These are phyloP conservation scores for Kokia cookei DNA, from an alignment of 441 rosid genomes.

Conservation along the genomic window DNA sequence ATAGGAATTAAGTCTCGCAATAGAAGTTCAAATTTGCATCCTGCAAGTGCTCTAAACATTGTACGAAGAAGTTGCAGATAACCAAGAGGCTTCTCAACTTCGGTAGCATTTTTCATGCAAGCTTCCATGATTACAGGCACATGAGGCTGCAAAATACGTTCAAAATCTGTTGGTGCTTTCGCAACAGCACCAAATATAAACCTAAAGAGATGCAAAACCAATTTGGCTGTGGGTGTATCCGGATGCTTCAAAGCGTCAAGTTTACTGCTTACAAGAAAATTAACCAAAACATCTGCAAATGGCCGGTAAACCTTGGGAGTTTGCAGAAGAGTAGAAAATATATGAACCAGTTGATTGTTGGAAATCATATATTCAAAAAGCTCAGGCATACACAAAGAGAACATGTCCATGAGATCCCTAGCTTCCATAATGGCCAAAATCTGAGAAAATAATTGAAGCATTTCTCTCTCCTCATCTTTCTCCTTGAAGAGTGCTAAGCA, in stretches of 20 bases:
- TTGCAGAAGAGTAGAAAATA: slow-evolving; percentile 82
- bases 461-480: slow-evolving; percentile 95
- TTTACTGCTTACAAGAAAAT: slow-evolving; percentile 81
- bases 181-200: slow-evolving; percentile 86
- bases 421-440: slow-evolving; percentile 95
- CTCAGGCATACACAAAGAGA: slow-evolving; percentile 93
- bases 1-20: slow-evolving; percentile 80
- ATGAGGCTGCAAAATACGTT: slow-evolving; percentile 90
- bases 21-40: slow-evolving; percentile 89
- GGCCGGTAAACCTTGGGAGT: slow-evolving; percentile 79
- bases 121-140: slow-evolving; percentile 91
- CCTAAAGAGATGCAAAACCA: slow-evolving; percentile 86
- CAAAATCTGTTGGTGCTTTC: slow-evolving; percentile 90
- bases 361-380: slow-evolving; percentile 96
- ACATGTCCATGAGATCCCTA: slow-evolving; percentile 98
- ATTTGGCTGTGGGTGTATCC: slow-evolving; percentile 77
- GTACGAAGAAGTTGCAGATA: slow-evolving; percentile 90
- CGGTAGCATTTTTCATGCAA: slow-evolving; percentile 91
- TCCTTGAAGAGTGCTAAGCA: slow-evolving; percentile 96
- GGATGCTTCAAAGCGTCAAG: slow-evolving; percentile 82
- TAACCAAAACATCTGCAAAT: slow-evolving; percentile 86
- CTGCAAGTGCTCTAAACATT: slow-evolving; percentile 88
- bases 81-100: slow-evolving; percentile 90
- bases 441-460: slow-evolving; percentile 82
- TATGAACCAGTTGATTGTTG: slow-evolving; percentile 79